phyloP scores from a whole-genome alignment of 78 protist species.

The Dictyostelium capitatum region DNA sequence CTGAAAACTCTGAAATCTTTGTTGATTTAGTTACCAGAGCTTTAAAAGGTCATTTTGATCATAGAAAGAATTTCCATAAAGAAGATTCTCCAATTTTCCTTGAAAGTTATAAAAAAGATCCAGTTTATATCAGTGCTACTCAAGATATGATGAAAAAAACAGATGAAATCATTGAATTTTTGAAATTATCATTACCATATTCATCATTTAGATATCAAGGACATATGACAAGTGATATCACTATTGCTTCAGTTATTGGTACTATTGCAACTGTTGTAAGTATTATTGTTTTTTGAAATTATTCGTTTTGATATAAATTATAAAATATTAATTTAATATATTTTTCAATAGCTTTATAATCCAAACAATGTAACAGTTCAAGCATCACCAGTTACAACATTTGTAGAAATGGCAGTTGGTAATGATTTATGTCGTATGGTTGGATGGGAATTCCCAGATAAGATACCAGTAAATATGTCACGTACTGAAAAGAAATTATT shows the following conservation, averaged over 20 bases:
- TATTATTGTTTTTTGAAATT: background rate
- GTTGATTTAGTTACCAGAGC: background rate
- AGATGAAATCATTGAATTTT: background rate
- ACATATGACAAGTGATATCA: conserved; percentile 17
- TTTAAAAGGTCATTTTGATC: background rate
- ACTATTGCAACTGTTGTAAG: conserved; percentile 24
- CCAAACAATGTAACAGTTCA: conserved; percentile 60
- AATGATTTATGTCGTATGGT: conserved; percentile 59
- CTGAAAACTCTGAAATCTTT: conserved; percentile 34
- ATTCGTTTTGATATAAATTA: background rate
- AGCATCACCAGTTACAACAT: conserved; percentile 60
- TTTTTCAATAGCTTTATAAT: conserved; percentile 2
- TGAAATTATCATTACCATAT: conserved; percentile 32
- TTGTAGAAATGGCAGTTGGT: conserved; percentile 40
- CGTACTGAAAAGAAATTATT: background rate
- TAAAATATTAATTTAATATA: too few relatives aligned
- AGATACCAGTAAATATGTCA: background rate
- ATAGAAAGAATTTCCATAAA: background rate
- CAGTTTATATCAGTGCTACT: conserved; percentile 22
- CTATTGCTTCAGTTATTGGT: background rate
- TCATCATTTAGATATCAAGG: conserved; percentile 54
- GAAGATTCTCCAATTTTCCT: conserved; percentile 40
- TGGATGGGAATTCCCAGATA: conserved; percentile 46
- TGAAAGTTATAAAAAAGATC: conserved; percentile 11
- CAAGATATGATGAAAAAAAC: conserved; percentile 30